phyloP scores from a whole-genome alignment of 768 basidiomycete species.

The Hydnomerulius pinastri region DNA sequence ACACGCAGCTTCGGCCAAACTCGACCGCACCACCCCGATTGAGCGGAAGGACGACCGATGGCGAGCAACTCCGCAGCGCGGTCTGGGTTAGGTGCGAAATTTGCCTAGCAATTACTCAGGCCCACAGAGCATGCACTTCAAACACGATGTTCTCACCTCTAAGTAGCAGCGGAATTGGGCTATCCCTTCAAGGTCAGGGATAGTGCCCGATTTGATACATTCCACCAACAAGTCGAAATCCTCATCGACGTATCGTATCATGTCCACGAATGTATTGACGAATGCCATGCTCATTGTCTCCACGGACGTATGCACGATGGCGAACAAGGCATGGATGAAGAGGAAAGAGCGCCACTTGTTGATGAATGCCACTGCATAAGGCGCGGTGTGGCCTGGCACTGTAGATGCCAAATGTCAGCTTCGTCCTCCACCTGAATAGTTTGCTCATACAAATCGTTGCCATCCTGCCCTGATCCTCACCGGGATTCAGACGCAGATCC shows the following conservation, averaged over 20 bases:
- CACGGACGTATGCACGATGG: no score
- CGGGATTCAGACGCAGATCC: background rate
- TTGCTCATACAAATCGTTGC: background rate
- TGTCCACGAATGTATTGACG: no score
- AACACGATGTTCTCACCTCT: background rate
- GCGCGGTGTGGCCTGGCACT: constrained; percentile 2
- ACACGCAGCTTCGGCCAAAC: constrained; percentile 6
- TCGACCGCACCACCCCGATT: background rate
- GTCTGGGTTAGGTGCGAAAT: constrained; percentile 4
- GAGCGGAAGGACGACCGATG: constrained; percentile 1
- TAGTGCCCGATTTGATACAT: no score
- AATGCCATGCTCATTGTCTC: no score
- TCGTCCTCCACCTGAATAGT: background rate
- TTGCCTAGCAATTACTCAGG: background rate
- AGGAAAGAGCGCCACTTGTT: constrained; percentile 4
- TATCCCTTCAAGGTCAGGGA: no score
- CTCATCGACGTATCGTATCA: no score
- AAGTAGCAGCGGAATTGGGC: background rate
- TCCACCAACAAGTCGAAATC: no score
- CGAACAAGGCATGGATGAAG: constrained; percentile 5
- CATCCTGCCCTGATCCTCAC: background rate
- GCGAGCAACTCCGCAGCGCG: constrained; percentile 8
- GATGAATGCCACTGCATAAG: background rate
- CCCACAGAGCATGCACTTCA: background rate
- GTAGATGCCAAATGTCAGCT: background rate